Conservation (phyloP, 139 green algal species). For the Zygnema cylindricum region DNA sequence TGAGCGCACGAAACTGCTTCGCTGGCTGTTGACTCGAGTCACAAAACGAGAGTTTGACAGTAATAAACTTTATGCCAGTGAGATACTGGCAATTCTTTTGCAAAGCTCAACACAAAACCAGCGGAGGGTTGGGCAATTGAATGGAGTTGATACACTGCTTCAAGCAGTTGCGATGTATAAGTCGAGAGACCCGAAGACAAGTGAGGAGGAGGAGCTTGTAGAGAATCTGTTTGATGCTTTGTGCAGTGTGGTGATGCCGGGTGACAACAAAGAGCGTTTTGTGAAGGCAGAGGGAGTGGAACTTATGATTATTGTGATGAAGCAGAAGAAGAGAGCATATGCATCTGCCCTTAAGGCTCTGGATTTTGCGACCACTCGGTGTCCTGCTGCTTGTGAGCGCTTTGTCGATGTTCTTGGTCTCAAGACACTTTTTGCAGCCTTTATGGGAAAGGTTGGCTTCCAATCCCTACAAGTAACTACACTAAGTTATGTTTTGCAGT, state of each 20-base stretch:
- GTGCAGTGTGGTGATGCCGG: slow-evolving; percentile 79
- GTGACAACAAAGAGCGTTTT: slow-evolving; percentile 72
- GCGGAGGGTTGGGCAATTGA: slow-evolving; percentile 68
- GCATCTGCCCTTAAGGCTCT: slow-evolving; percentile 81
- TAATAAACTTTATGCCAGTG: slow-evolving; percentile 85
- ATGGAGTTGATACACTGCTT: slow-evolving; percentile 82
- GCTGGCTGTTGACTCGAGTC: slow-evolving; percentile 82
- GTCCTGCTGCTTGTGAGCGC: slow-evolving; percentile 70
- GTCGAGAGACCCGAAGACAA: slow-evolving; percentile 56
- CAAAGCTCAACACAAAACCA: slow-evolving; percentile 72
- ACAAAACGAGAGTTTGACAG: slow-evolving; percentile 73
- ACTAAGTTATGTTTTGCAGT: too few species aligned
- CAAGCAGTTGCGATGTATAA: slow-evolving; percentile 79
- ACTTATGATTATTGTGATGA: slow-evolving; percentile 93
- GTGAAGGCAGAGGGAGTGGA: slow-evolving; percentile 81
- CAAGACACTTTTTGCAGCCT: slow-evolving; percentile 86
- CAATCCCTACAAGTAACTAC: not conserved
- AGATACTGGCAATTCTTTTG: slow-evolving; percentile 90
- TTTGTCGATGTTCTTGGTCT: slow-evolving; percentile 75
- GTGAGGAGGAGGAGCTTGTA: slow-evolving; percentile 70
- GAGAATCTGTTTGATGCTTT: slow-evolving; percentile 91
- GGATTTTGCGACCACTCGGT: slow-evolving; percentile 87
- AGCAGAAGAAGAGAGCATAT: slow-evolving; percentile 70
- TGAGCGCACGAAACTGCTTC: slow-evolving; percentile 73
- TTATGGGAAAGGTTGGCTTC: slow-evolving; percentile 86